Evolutionary conservation across 2,329 filamentous ascomycete species (phyloP).

Genomic region (Thelonectria rubi): DNA sequence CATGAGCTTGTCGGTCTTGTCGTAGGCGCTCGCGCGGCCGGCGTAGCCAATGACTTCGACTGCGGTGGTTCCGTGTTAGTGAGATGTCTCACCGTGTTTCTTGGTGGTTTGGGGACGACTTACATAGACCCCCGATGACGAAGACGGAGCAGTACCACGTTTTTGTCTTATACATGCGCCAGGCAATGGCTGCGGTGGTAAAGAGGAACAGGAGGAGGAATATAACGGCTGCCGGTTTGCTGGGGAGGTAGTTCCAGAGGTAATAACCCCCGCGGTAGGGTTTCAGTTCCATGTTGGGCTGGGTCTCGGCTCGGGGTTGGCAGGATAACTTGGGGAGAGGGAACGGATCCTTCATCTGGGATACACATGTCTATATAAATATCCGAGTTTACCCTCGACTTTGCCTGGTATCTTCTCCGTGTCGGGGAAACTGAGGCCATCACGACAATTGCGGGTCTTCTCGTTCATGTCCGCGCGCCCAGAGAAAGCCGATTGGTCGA

Average conservation of each 20-base stretch:
- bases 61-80: neutral
- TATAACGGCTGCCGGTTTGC: neutral
- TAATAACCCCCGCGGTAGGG: constrained; percentile 1
- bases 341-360: neutral
- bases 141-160: constrained; percentile 4
- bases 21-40: neutral
- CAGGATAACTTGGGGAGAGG: neutral
- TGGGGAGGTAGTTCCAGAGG: constrained; percentile 7
- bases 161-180: constrained; percentile 4
- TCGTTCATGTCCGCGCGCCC: neutral
- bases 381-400: neutral
- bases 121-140: neutral
- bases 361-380: neutral
- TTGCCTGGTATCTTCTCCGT: neutral
- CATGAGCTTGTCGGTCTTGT: neutral
- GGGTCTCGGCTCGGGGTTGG: neutral
- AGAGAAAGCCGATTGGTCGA: neutral
- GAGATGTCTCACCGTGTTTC: neutral
- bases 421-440: neutral
- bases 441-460: neutral
- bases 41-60: neutral
- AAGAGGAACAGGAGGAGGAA: neutral
- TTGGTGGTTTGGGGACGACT: neutral
- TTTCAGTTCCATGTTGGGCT: neutral
- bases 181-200: neutral